Conservation (phyloP, 495 filamentous ascomycete genomes). For the Staphylotrichum longicolle region DNA sequence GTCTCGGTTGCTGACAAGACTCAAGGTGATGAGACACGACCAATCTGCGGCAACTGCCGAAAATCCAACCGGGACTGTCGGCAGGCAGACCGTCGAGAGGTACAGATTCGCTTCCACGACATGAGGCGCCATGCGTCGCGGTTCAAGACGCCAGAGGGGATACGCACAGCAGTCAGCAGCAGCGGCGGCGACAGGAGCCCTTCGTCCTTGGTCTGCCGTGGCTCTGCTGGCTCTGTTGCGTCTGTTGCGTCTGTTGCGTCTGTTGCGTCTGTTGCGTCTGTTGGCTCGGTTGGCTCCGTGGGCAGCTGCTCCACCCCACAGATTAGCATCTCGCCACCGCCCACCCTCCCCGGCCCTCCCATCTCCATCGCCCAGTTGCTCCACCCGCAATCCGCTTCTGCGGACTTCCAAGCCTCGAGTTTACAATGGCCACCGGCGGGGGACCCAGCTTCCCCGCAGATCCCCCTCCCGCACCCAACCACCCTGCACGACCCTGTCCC, state of each 20-base stretch:
- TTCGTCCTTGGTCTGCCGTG: neutral
- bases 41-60: slow-evolving; percentile 1
- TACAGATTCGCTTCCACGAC: neutral
- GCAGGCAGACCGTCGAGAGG: neutral
- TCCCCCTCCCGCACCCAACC: neutral
- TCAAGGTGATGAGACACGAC: neutral
- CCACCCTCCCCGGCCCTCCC: neutral
- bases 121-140: neutral
- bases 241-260: too few relatives aligned
- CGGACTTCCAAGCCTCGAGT: neutral
- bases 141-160: too few relatives aligned
- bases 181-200: neutral
- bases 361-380: neutral
- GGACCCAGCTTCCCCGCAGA: neutral
- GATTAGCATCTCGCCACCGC: neutral
- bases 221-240: too few relatives aligned
- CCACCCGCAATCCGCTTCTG: slow-evolving; percentile 1
- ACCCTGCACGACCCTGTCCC: too few relatives aligned
- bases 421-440: neutral
- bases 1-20: slow-evolving; percentile 1
- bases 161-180: neutral
- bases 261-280: too few relatives aligned
- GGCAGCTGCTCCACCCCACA: neutral
- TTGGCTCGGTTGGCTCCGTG: neutral
- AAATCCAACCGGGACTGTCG: slow-evolving; percentile 1